Base-by-base conservation (phyloP, 768 basidiomycete species). In the Hebeloma cylindrosporum region DNA sequence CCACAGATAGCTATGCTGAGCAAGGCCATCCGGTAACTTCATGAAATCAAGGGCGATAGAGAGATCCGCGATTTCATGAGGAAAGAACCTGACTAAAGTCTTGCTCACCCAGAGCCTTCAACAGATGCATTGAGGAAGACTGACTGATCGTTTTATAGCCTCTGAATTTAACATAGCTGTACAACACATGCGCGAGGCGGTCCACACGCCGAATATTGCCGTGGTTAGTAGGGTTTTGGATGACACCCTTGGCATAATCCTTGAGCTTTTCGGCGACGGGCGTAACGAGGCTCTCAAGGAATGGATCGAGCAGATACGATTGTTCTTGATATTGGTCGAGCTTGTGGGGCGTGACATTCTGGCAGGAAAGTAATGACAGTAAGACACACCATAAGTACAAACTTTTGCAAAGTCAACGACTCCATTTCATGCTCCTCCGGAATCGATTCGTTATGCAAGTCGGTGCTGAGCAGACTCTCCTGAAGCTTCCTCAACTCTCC, bases 261-360 rank as follows among this genome's bases (percentile, higher is more conserved):
- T 83, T 84, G 30, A 95, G 64, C 21, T 65, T 61, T 23, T 82
- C 74, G 25, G 93, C 80, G 2, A 85, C 80, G 0, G 94, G 93
- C 2, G 72, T 64, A 7, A 96, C 78, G 43, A 99, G 79, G 23
- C 70, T 61, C 58, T 94, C 89, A 14, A 99, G 75, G 54, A 77
- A 84, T 27, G 95, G 93, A 62, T 99, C 96, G 9, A 98, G 73
- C 3, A 99, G 77, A 62, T 93, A 90, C 2, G 93, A 75, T 54
- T 95, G 91, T 50, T 98, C 94, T 62, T 95, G 93, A 59, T 95
- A 97, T 60, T 84, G 80, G 60, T 80, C 79, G 21, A 97, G 76
- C 95, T 97, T 6, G 31, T n/a, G 13, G 16, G 22, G 23, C 33
- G 39, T 43, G 25, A 37, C 20, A 23, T 25, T 17, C 43, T 32